Evolutionary conservation across 2,329 filamentous ascomycete genomes (phyloP), one percentile per base, ranked within the genome.

Genomic region (Fusarium brachygibbosum): DNA sequence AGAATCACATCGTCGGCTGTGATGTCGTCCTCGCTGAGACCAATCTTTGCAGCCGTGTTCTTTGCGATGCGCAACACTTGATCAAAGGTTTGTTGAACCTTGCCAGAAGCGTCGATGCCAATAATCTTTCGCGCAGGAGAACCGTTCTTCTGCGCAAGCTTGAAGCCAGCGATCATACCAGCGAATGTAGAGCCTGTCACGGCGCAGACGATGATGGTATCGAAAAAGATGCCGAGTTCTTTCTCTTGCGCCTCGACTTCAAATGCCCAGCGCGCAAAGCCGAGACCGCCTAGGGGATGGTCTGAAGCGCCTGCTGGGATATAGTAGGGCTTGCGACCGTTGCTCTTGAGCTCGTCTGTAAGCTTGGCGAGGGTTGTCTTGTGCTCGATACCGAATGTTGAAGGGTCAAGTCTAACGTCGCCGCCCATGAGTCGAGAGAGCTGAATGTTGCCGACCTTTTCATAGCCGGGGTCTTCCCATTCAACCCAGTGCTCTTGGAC

Each of bases 141-240:
- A 56, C 83, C 80, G 68, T 73, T 68, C 70, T 79, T 68, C 70
- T 90, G 82, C 4, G 85, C 80, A 25, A 91, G 81, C 80, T 91
- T 91, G 77, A 92, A 92, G 0, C 91, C 91, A 0, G 90, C 90
- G 11, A 93, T 83, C 83, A 93, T 91, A 11, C 91, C 91, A 1
- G 87, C 91, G 75, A 91, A 84, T 2, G 91, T 93, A 8, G 86
- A 89, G 6, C 91, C 91, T 1, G 90, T 92, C 3, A 92, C 91
- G 19, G 88, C 89, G 75, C 90, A 92, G 11, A 91, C 90, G 55
- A 93, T 79, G 10, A 93, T 74, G 1, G 86, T 89, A 72, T 91
- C 88, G 76, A 91, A 93, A 76, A 90, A 90, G 13, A 91, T 74
- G 1, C 87, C 88, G 28, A 87, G 68, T 66, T 85, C 81, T 65